Evolutionary conservation across 306 rosid species (phyloP).

Genomic region (Quercus variabilis): DNA sequence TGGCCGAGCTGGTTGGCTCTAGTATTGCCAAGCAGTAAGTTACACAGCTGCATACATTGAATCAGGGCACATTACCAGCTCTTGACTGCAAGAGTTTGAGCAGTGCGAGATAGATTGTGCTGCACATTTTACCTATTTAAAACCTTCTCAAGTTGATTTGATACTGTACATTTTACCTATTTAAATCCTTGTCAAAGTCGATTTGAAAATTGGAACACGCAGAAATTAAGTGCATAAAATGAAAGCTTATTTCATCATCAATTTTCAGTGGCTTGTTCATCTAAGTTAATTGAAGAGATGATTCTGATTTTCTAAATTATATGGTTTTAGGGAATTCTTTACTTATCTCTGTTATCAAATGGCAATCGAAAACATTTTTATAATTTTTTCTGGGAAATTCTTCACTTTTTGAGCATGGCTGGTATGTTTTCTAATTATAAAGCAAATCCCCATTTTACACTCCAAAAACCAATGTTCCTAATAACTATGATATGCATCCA

Average conservation of each 20-base stretch:
- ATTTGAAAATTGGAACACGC: background rate
- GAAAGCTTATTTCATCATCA: too few relatives aligned
- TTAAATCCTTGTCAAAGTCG: background rate
- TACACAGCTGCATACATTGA: constrained; percentile 64
- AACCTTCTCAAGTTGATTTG: background rate
- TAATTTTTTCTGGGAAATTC: too few relatives aligned
- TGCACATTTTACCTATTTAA: constrained; percentile 24
- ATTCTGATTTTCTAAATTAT: too few relatives aligned
- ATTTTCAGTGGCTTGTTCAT: background rate
- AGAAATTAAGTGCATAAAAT: too few relatives aligned
- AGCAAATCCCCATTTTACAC: too few relatives aligned
- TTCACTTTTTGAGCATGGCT: too few relatives aligned
- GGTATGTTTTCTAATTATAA: too few relatives aligned
- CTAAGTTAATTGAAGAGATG: background rate
- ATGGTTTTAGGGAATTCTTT: too few relatives aligned
- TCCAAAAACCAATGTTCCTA: too few relatives aligned
- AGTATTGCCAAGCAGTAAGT: constrained; percentile 72
- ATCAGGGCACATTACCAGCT: constrained; percentile 60
- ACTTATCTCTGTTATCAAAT: too few relatives aligned
- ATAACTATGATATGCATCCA: too few relatives aligned
- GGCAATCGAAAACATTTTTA: too few relatives aligned
- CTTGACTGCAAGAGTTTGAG: constrained; percentile 63
- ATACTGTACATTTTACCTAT: constrained; percentile 36
- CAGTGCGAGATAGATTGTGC: constrained; percentile 74
- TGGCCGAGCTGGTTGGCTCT: constrained; percentile 75